phyloP scores from a whole-genome alignment of 2,329 filamentous ascomycete species.

The Ophiostoma angusticollis region DNA sequence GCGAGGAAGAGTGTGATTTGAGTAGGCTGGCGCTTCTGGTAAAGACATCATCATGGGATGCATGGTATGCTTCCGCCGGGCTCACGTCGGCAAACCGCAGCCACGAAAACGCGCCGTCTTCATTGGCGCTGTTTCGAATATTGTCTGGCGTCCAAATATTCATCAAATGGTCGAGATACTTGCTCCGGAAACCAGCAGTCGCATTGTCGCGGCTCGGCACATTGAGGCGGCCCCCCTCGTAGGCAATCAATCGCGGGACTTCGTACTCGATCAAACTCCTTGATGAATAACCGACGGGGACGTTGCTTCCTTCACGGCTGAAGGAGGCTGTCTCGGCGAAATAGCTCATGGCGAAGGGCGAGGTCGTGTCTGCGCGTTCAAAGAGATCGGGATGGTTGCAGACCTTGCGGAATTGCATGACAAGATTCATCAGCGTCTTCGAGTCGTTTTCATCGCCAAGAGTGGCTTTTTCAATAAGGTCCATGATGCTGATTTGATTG shows the following conservation, averaged over 20 bases:
- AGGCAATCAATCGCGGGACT: conserved; percentile 70
- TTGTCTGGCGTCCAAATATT: conserved; percentile 83
- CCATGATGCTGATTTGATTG: conserved; percentile 97
- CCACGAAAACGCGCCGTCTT: conserved; percentile 68
- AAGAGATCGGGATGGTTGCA: conserved; percentile 98
- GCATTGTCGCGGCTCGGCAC: conserved; percentile 60
- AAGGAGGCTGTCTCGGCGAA: conserved; percentile 96
- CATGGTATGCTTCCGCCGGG: conserved; percentile 55
- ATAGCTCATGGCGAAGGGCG: conserved; percentile 68
- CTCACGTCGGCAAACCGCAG: conserved; percentile 75
- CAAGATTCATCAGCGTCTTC: conserved; percentile 93
- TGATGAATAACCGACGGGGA: conserved; percentile 77
- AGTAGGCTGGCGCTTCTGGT: conserved; percentile 46
- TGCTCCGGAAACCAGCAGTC: conserved; percentile 66
- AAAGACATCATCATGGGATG: conserved; percentile 59
- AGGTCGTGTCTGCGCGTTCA: conserved; percentile 82
- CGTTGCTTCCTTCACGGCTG: conserved; percentile 69
- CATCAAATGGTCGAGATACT: conserved; percentile 68
- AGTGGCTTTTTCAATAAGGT: conserved; percentile 93
- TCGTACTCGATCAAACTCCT: conserved; percentile 76
- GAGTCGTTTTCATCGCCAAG: conserved; percentile 90
- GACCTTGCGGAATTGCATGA: conserved; percentile 99
- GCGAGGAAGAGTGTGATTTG: conserved; percentile 31
- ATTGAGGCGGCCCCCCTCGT: conserved; percentile 64
- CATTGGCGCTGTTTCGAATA: conserved; percentile 49